These are phyloP conservation scores for Hyaloperonospora brassicae DNA, from an alignment of 352 stramenopile species.

Conservation along the genomic window DNA sequence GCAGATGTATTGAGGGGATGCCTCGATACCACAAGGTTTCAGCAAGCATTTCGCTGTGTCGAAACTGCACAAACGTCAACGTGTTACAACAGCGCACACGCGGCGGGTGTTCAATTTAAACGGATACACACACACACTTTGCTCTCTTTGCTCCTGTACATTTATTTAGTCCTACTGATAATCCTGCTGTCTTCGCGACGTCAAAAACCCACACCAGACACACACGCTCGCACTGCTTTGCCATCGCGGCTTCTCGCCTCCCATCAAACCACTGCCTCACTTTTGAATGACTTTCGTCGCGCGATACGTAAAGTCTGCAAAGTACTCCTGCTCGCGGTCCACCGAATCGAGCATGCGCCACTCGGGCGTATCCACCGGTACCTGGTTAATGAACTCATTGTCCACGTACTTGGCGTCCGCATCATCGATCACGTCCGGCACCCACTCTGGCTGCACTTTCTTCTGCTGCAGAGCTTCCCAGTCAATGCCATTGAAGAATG, in stretches of 20 bases:
- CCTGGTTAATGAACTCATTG: conserved; percentile 83
- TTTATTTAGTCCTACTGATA: conserved; percentile 12
- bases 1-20: no score
- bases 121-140: conserved; percentile 14
- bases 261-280: conserved; percentile 15
- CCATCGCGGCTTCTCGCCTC: conserved; percentile 3
- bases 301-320: conserved; percentile 82
- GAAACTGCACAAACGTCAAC: no score
- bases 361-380: conserved; percentile 80
- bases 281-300: conserved; percentile 68
- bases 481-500: conserved; percentile 83
- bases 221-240: conserved; percentile 13
- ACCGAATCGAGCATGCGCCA: conserved; percentile 87
- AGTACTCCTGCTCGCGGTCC: conserved; percentile 75
- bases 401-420: conserved; percentile 83
- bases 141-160: conserved; percentile 17
- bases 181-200: conserved; percentile 16
- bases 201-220: conserved; percentile 14
- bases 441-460: conserved; percentile 69
- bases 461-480: conserved; percentile 82
- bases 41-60: no score
- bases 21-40: no score
- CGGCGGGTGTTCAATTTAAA: conserved; percentile 24
- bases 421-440: conserved; percentile 76
- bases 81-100: neutral